Conservation (phyloP, 2,329 filamentous ascomycete species). For the Botryotinia convoluta region DNA sequence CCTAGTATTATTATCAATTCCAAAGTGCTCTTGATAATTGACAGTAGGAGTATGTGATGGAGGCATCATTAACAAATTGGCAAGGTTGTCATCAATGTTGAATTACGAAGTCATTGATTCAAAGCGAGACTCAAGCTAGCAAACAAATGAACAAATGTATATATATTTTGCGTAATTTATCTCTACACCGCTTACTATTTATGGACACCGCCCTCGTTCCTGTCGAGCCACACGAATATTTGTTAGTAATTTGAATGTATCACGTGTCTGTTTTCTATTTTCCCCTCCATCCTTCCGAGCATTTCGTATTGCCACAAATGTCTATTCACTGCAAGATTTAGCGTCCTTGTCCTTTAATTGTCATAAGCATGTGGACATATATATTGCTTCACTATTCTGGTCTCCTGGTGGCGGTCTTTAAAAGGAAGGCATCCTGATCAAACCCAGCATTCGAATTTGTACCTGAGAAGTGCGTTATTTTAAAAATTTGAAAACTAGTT, state of each 20-base stretch:
- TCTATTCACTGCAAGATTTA: neutral
- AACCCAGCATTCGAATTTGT: too few species aligned
- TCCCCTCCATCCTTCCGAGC: neutral
- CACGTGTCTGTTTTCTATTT: neutral
- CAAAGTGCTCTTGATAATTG: constrained; percentile 18
- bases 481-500: neutral
- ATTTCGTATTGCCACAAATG: neutral
- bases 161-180: constrained; percentile 1
- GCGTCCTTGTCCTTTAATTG: too few species aligned
- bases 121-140: neutral
- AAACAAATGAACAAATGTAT: neutral
- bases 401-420: too few species aligned
- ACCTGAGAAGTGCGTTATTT: neutral
- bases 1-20: neutral
- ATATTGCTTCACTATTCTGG: too few species aligned
- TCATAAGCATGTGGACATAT: too few species aligned
- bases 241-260: too few species aligned
- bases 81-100: neutral
- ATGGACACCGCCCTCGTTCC: neutral
- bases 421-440: too few species aligned
- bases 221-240: neutral
- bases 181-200: neutral
- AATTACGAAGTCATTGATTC: neutral
- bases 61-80: neutral
- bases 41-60: constrained; percentile 1